Evolutionary conservation across 768 basidiomycete species (phyloP), one percentile per base, ranked within the genome.

Genomic region (Chalciporus chontae): DNA sequence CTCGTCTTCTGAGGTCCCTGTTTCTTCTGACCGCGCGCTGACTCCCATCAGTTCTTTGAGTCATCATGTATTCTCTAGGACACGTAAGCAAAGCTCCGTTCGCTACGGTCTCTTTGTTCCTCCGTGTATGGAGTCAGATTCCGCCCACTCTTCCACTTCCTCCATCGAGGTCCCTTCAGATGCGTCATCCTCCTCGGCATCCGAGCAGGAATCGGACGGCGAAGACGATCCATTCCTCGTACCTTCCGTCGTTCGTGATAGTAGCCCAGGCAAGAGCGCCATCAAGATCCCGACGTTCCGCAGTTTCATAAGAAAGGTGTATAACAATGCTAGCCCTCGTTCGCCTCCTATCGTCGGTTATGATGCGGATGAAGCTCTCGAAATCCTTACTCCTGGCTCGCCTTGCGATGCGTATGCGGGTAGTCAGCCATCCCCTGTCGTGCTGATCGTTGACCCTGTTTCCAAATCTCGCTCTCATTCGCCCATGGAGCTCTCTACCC

Each of bases 81-180:
- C 60, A 13, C 58, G 63, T n/a, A 68, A 61, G 53, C 64, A 72
- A 10, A 64, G 59, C 46, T 74, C 81, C n/a, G 84, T 84, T 10
- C 79, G 84, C 47, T 87, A 83, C 63, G 85, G 85, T 4, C 66
- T 85, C 26, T 73, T 76, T 61, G 62, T 69, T 32, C 59, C 67
- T 32, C 58, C 60, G 13, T 61, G 62, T 42, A 1, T 40, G 15
- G 62, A 65, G 32, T 67, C 68, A 3, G 64, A 61, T 31, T 66
- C 59, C 4, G 38, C 56, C 0, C 48, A 52, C 11, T 65, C 66
- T 5, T 66, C 72, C 1, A 74, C 72, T 1, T 74, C 74, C 23
- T 79, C 77, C 5, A 71, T 74, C 19, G 70, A 70, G 19, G 68
- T 67, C 32, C 75, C 74, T 46, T 64, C 69, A 0, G 64, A 71